Evolutionary conservation across 169 alveolate genomes (phyloP), one percentile per base, ranked within the genome.

Genomic region (Eimeria tenella): DNA sequence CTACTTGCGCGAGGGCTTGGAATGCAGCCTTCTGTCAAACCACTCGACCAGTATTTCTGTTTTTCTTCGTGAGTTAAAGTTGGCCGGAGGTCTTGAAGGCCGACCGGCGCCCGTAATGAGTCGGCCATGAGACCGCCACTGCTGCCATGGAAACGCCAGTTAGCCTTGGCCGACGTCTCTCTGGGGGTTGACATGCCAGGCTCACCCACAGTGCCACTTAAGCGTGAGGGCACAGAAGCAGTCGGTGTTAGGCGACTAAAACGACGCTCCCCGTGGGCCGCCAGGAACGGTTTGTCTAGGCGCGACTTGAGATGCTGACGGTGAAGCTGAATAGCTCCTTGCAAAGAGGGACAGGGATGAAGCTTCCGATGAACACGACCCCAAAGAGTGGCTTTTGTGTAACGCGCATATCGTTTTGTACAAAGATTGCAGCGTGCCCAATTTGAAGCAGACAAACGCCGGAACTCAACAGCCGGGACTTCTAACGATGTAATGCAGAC

Each of bases 341-440:
- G 65, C 52, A 84, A 49, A 42, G 75, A 84, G 13, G 81, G 92
- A 42, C 92, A 84, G 0, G 92, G 92, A 63, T 84, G 92, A 15
- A 84, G 92, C 55, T 17, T 56, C 19, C 25, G 92, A 7, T 77
- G 92, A 50, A 84, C 81, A 49, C 55, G 60, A 25, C 92, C 92
- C 6, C 23, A 23, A 49, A 60, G 65, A 79, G 82, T 84, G 25
- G 92, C 92, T 6, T 21, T 63, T 17, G 92, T n/a, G 81, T 84
- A 84, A 60, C 31, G 23, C 49, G 68, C 52, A 62, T 17, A 62
- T 56, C 73, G 60, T 21, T 1, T 56, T n/a, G 49, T 9, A 55
- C 56, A 56, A 56, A 23, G 60, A 58, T 7, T 19, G 11, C 15
- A 7, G 55, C 25, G 55, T 58, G 31, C 90, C 58, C 25, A 9